phyloP scores from a whole-genome alignment of 192 early-diverging fungal species.

The Podila epigama region DNA sequence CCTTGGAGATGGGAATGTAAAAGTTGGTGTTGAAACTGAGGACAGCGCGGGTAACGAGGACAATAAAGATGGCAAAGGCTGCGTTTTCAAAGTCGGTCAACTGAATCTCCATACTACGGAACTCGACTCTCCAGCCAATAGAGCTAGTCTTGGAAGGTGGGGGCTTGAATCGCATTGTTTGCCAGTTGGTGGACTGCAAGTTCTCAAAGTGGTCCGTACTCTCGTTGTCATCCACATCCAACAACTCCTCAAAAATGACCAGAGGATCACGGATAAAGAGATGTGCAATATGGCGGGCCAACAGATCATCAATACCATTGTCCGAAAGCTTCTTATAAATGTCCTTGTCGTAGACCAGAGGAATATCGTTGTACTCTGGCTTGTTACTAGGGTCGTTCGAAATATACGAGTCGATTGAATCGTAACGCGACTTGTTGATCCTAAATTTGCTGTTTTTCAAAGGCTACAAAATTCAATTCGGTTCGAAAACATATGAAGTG shows the following conservation, averaged over 20 bases:
- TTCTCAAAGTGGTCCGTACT: slow-evolving; percentile 99
- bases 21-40: slow-evolving; percentile 91
- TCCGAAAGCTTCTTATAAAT: slow-evolving; percentile 76
- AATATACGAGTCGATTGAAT: slow-evolving; percentile 92
- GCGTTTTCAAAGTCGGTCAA: slow-evolving; percentile 97
- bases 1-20: slow-evolving; percentile 95
- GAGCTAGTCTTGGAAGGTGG: slow-evolving; percentile 84
- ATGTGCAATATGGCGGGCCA: slow-evolving; percentile 93
- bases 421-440: slow-evolving; percentile 97
- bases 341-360: slow-evolving; percentile 79
- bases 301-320: slow-evolving; percentile 85
- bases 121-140: slow-evolving; percentile 99
- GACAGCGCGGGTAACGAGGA: slow-evolving; percentile 88
- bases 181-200: slow-evolving; percentile 99
- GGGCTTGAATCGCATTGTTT: slow-evolving; percentile 98
- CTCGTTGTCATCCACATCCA: slow-evolving; percentile 84
- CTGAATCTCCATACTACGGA: slow-evolving; percentile 96
- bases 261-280: slow-evolving; percentile 98
- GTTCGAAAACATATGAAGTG: neutral
- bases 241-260: slow-evolving; percentile 91
- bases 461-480: no score
- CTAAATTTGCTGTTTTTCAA: slow-evolving; percentile 76
- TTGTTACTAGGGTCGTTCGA: slow-evolving; percentile 75
- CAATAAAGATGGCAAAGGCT: slow-evolving; percentile 93
- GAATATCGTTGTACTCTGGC: slow-evolving; percentile 92